A percentile compares a stretch with the other conserved stretches of the same genome.
These are phyloP conservation scores for Suillus alpinus DNA, from an alignment of 768 basidiomycete genomes.

Conservation along the genomic window DNA sequence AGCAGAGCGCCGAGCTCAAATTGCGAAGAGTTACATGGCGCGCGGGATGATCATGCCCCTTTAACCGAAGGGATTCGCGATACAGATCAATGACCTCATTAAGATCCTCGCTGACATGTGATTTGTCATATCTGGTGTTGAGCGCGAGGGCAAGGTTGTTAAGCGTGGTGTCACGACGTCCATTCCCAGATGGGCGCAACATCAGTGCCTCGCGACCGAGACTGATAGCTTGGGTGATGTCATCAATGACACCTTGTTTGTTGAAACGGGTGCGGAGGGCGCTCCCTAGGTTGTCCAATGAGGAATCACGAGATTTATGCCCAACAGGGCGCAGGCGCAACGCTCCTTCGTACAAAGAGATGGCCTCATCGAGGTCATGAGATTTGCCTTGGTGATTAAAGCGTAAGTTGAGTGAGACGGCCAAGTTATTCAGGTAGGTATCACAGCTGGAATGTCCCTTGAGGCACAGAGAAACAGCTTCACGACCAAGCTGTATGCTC, in stretches of 20 bases:
- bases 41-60: constrained; percentile 9
- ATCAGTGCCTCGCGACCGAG: constrained; percentile 5
- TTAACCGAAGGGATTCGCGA: constrained; percentile 7
- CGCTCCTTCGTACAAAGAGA: not conserved
- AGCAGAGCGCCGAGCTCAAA: constrained; percentile 13
- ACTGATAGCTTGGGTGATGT: constrained; percentile 13
- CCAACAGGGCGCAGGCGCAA: not conserved
- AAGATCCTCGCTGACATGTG: constrained; percentile 11
- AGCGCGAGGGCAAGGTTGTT: constrained; percentile 15
- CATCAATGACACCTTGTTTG: constrained; percentile 6
- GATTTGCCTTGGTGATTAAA: constrained; percentile 10
- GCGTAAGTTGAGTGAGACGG: constrained; percentile 2
- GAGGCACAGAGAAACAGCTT: constrained; percentile 10
- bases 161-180: constrained; percentile 1
- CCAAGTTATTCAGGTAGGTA: constrained; percentile 9
- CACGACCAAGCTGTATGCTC: not conserved
- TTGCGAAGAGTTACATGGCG: not conserved
- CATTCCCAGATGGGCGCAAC: constrained; percentile 6
- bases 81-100: constrained; percentile 15
- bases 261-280: constrained; percentile 19
- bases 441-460: constrained; percentile 7
- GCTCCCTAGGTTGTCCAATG: constrained; percentile 15
- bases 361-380: not conserved
- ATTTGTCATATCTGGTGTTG: constrained; percentile 8
- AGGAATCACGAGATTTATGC: not conserved